Evolutionary conservation across 2,329 filamentous ascomycete species (phyloP), one percentile per base, ranked within the genome.

Genomic region (Aspergillus vadensis): DNA sequence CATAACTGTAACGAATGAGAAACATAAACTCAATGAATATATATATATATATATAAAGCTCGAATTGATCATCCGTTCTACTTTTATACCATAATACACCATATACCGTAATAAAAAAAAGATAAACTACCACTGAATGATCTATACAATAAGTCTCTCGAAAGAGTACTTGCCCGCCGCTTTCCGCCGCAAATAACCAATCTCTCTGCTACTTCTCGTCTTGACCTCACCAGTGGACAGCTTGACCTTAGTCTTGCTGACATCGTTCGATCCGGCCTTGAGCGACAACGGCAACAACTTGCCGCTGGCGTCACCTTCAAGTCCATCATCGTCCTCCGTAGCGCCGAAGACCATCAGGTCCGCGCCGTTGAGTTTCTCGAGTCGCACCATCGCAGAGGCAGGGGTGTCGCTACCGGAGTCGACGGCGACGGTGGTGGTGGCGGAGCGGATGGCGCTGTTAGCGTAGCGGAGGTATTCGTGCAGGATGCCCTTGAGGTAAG

Each of bases 111-210:
- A 17, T n/a, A 59, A 8, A 51, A 27, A 32, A 25, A n/a, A n/a
- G n/a, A n/a, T n/a, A n/a, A 21, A 55, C 17, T 27, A 25, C 8
- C 21, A 27, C 39, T 10, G n/a, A 41, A 56, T n/a, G n/a, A n/a
- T 57, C 56, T 82, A 91, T 69, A 92, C 80, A 55, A 84, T 76
- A 68, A 96, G 87, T 76, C 87, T 86, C 79, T 97, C 92, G 66
- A 94, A 83, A 50, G 90, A 91, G 79, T 97, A 97, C 66, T 88
- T 86, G 58, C 90, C 90, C 63, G 93, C 89, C 73, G 88, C 88
- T 78, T 91, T 90, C 72, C 90, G 91, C 71, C 90, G 86, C 74
- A 96, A 78, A 76, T 90, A 86, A 17, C 90, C 91, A 60, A 88
- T 87, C 78, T 96, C 90, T 75, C 92, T 83, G 67, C 80, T 82